A percentile compares a stretch with the other conserved stretches of the same genome.
Conservation (phyloP, 2,329 filamentous ascomycete species). For the Colletotrichum cordylinicola region DNA sequence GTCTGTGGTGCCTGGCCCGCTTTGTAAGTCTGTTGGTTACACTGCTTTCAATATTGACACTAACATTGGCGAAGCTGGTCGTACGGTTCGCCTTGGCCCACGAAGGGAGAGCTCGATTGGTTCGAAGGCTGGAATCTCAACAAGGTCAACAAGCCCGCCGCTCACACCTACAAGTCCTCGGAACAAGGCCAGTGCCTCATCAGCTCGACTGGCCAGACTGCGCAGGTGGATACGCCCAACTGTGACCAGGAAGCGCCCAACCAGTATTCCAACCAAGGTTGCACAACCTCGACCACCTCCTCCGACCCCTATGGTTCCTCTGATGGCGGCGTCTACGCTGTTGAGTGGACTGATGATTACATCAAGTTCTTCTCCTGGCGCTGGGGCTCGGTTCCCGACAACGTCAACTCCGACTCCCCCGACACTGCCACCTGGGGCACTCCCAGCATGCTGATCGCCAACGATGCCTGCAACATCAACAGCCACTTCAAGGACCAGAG, state of each 20-base stretch:
- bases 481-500: conserved; percentile 69
- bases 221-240: conserved; percentile 38
- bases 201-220: conserved; percentile 31
- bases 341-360: conserved; percentile 46
- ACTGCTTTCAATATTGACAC: neutral
- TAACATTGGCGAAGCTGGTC: conserved; percentile 46
- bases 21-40: conserved; percentile 48
- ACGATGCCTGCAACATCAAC: conserved; percentile 65
- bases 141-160: conserved; percentile 57
- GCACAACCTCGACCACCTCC: conserved; percentile 40
- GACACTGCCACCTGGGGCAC: conserved; percentile 69
- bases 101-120: conserved; percentile 69
- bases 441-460: conserved; percentile 67
- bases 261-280: conserved; percentile 46
- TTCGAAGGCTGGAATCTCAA: conserved; percentile 70
- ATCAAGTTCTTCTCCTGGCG: conserved; percentile 48
- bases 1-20: conserved; percentile 77
- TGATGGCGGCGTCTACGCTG: conserved; percentile 47
- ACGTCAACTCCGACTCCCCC: conserved; percentile 51
- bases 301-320: conserved; percentile 42
- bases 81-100: conserved; percentile 61
- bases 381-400: conserved; percentile 32
- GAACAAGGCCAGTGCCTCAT: conserved; percentile 41
- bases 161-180: conserved; percentile 55
- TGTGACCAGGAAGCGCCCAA: conserved; percentile 41